Evolutionary conservation across 2,329 filamentous ascomycete species (phyloP).

Genomic region (Pseudogymnoascus sp.): DNA sequence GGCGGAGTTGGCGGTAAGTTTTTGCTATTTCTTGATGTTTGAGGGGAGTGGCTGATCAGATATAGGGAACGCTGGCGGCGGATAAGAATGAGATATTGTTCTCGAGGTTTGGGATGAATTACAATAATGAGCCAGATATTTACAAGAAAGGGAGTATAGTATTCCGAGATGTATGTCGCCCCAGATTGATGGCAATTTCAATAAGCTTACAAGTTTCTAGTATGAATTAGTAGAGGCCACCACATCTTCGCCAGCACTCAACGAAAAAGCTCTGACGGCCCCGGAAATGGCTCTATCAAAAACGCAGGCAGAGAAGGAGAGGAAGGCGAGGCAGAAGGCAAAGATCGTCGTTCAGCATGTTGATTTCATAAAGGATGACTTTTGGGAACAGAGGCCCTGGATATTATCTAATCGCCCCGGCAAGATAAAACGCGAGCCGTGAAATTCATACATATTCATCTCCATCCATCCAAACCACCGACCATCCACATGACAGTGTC

Average conservation of each 20-base stretch:
- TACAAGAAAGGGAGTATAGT: conserved; percentile 90
- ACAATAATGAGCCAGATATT: conserved; percentile 91
- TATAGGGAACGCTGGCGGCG: conserved; percentile 66
- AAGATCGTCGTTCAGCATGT: conserved; percentile 73
- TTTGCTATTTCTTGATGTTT: not conserved
- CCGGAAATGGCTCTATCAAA: conserved; percentile 56
- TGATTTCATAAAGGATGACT: conserved; percentile 91
- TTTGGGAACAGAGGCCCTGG: conserved; percentile 86
- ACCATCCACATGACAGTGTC: not conserved
- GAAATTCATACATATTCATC: conserved; percentile 11
- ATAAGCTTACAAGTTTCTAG: conserved; percentile 31
- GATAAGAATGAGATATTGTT: conserved; percentile 98
- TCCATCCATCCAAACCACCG: not conserved
- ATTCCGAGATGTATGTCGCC: conserved; percentile 53
- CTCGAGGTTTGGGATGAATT: conserved; percentile 82
- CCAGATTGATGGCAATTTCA: not conserved
- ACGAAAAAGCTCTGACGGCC: conserved; percentile 34
- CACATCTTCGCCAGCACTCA: conserved; percentile 7
- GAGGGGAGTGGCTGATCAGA: conserved; percentile 16
- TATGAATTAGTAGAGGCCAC: conserved; percentile 61
- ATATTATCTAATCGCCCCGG: conserved; percentile 66
- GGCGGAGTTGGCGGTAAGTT: conserved; percentile 60
- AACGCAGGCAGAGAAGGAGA: conserved; percentile 74
- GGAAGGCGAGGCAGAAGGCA: conserved; percentile 72
- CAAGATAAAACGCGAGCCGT: conserved; percentile 52